Evolutionary conservation across 2,329 filamentous ascomycete species (phyloP).

Genomic region (Aciculosporium take): DNA sequence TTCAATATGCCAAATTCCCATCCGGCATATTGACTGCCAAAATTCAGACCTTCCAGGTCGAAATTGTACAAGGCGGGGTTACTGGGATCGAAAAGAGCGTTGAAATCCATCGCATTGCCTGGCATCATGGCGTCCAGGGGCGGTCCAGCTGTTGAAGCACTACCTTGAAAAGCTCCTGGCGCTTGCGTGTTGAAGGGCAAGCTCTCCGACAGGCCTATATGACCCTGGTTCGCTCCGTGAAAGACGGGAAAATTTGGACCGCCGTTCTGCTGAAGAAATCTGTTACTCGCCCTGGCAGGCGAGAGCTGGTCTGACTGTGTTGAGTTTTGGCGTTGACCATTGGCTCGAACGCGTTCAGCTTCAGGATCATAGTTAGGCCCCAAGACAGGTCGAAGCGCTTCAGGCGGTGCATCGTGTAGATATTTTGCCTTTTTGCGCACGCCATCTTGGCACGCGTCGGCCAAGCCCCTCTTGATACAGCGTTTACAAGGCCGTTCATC

Average conservation of each 20-base stretch:
- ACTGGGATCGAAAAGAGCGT: constrained; percentile 69
- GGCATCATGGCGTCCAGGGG: constrained; percentile 35
- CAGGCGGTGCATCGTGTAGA: constrained; percentile 85
- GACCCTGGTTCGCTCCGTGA: constrained; percentile 28
- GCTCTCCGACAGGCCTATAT: constrained; percentile 32
- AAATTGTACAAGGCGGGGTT: constrained; percentile 93
- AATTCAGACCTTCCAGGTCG: constrained; percentile 74
- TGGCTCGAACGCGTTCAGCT: constrained; percentile 30
- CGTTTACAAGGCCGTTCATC: constrained; percentile 89
- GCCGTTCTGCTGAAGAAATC: constrained; percentile 34
- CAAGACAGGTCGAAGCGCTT: constrained; percentile 76
- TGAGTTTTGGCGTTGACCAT: constrained; percentile 33
- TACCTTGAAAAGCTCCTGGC: constrained; percentile 52
- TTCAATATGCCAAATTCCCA: constrained; percentile 93
- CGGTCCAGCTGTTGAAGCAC: constrained; percentile 33
- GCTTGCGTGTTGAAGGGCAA: constrained; percentile 49
- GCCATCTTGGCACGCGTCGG: constrained; percentile 86
- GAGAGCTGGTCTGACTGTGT: constrained; percentile 31
- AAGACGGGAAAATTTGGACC: constrained; percentile 37
- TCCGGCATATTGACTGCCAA: constrained; percentile 90
- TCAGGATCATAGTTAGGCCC: constrained; percentile 54
- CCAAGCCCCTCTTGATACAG: constrained; percentile 85
- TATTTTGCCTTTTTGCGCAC: constrained; percentile 99
- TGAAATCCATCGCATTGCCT: constrained; percentile 37
- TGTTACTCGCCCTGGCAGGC: constrained; percentile 24